Evolutionary conservation across 2,329 filamentous ascomycete genomes (phyloP), one percentile per base, ranked within the genome.

Genomic region (Aspergillus ruber): DNA sequence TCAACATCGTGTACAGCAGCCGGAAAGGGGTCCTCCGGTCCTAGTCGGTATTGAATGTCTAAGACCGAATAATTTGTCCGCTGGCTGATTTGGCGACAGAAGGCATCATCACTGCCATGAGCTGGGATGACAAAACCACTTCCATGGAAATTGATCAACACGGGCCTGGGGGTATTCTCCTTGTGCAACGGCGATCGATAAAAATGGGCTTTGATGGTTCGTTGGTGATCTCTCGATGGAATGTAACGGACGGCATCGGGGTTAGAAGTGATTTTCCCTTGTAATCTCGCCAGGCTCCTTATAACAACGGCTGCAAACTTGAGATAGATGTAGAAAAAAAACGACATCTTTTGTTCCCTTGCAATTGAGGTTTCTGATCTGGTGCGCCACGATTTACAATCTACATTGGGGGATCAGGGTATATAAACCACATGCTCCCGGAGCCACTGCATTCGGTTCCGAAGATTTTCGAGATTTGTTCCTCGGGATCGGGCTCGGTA

Each of bases 11-110:
- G 46, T 6, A 68, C 51, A 1, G 68, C 59, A 1, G 65, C 62
- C 1, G 70, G 69, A 48, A 65, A 73, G 3, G 63, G 63, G 39
- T 65, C 6, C 42, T 73, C 69, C 3, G 70, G 70, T 0, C 62
- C 65, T 6, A 68, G 63, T 2, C 67, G 63, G 53, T 73, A 73
- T 6, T 62, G 47, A 4, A 64, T 53, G 49, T 73, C 69, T 6
- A 71, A 51, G 3, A 71, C 62, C 4, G 56, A 58, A 52, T 61
- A 61, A 9, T 43, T 32, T 1, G 62, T 58, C 4, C 50, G 21
- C 4, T 49, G 8, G 29, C 56, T 50, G 32, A 67, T 51, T n/a
- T 44, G 50, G 4, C 50, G 55, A 43, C 56, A 62, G 47, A 56
- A 66, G 20, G 57, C 50, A 42, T 60, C 56, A 44, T 64, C 64